These are phyloP conservation scores for Phanerochaete carnosa DNA, from an alignment of 768 basidiomycete genomes.

Conservation along the genomic window DNA sequence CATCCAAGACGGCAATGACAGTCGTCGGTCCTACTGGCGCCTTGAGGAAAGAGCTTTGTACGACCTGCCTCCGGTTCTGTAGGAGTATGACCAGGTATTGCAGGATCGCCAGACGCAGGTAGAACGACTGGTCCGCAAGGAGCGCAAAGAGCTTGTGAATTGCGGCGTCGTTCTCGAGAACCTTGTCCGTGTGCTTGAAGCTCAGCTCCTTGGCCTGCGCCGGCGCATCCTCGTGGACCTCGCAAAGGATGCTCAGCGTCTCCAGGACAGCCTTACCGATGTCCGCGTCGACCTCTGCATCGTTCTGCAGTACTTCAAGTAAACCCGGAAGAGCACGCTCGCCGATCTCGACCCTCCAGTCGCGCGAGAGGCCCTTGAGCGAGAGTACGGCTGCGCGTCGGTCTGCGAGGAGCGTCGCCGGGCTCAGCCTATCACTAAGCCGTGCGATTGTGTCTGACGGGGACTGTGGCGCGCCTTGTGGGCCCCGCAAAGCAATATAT, in stretches of 20 bases:
- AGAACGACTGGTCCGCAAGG: constrained; percentile 74
- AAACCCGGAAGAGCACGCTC: constrained; percentile 73
- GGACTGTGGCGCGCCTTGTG: constrained; percentile 79
- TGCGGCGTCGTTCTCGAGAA: constrained; percentile 70
- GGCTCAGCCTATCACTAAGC: constrained; percentile 86
- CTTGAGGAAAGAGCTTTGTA: constrained; percentile 91
- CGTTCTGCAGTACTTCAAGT: constrained; percentile 77
- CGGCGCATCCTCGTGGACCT: constrained; percentile 56
- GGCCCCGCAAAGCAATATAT: constrained; percentile 81
- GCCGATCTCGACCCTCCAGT: constrained; percentile 89
- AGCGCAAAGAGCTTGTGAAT: constrained; percentile 75
- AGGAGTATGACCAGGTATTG: constrained; percentile 80
- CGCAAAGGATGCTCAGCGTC: constrained; percentile 82
- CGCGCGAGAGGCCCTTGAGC: constrained; percentile 88
- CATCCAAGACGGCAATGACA: constrained; percentile 73
- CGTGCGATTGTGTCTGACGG: constrained; percentile 82
- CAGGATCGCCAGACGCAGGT: constrained; percentile 79
- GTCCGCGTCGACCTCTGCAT: constrained; percentile 88
- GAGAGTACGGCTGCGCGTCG: constrained; percentile 90
- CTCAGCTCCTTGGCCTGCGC: constrained; percentile 61
- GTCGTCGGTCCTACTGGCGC: constrained; percentile 74
- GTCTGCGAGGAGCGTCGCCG: constrained; percentile 87
- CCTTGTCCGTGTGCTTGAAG: constrained; percentile 76
- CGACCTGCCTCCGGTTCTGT: constrained; percentile 72
- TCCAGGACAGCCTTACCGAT: constrained; percentile 92